Conservation (phyloP, 108 stramenopile species). For the Cyclotella atomus region DNA sequence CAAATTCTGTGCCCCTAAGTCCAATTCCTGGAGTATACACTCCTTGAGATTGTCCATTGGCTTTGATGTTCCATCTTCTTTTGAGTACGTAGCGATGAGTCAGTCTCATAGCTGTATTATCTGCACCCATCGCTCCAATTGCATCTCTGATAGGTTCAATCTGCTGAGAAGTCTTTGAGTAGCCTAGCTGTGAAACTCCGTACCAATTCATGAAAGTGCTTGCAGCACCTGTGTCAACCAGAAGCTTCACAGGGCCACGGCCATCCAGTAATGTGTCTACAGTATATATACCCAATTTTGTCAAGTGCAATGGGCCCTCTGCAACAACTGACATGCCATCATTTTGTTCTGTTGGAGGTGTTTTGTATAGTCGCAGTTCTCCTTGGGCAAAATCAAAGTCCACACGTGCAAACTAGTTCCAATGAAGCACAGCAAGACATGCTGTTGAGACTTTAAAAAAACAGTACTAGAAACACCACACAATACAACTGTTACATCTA, state of each 20-base stretch:
- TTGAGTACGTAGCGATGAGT: constrained; percentile 67
- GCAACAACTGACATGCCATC: constrained; percentile 37
- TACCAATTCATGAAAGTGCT: constrained; percentile 69
- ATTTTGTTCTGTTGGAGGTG: constrained; percentile 2
- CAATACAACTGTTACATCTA: not conserved
- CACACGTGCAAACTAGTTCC: constrained; percentile 56
- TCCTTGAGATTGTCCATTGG: not conserved
- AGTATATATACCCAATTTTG: constrained; percentile 64
- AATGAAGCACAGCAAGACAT: too few species aligned
- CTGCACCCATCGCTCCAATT: constrained; percentile 78
- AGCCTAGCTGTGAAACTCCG: constrained; percentile 60
- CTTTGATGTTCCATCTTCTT: constrained; percentile 53
- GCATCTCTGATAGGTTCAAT: constrained; percentile 40
- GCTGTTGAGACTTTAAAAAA: not conserved
- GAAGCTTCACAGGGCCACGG: constrained; percentile 73
- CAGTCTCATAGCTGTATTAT: constrained; percentile 64
- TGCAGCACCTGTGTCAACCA: constrained; percentile 80
- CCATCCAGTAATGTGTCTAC: constrained; percentile 62
- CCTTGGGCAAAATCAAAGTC: constrained; percentile 66
- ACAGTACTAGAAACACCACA: not conserved
- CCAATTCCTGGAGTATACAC: constrained; percentile 30
- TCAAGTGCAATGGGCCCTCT: constrained; percentile 40
- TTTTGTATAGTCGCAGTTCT: constrained; percentile 45
- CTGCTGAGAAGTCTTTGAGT: constrained; percentile 32
- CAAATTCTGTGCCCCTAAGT: not conserved